Conservation (phyloP, 75 land plant genomes). For the Cryptomeria japonica region DNA sequence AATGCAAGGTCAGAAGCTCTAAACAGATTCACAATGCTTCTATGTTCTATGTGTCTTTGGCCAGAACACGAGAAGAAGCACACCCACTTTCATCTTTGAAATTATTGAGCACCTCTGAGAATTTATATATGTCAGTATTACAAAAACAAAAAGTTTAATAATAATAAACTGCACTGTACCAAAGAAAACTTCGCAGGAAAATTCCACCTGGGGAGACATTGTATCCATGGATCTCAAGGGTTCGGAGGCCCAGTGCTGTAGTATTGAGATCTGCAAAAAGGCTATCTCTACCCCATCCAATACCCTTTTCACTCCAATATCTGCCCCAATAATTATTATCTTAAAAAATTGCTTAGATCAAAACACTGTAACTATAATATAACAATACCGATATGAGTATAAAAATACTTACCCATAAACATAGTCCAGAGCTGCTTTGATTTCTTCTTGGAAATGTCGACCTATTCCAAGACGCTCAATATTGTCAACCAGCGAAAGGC, state of each 20-base stretch:
- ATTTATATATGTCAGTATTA: neutral
- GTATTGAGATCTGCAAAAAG: neutral
- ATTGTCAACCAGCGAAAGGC: neutral
- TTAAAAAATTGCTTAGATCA: neutral
- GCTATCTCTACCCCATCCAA: neutral
- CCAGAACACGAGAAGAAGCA: slow-evolving; percentile 20
- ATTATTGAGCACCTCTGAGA: slow-evolving; percentile 15
- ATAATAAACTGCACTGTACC: neutral
- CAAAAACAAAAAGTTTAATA: neutral
- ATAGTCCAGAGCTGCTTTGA: neutral
- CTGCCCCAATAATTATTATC: neutral
- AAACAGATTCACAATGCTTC: slow-evolving; percentile 22
- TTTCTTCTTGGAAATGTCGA: neutral
- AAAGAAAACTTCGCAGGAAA: neutral
- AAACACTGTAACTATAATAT: neutral
- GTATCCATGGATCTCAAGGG: neutral
- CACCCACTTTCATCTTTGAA: slow-evolving; percentile 15
- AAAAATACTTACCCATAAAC: neutral
- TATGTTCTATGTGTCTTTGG: slow-evolving; percentile 12
- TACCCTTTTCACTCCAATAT: neutral
- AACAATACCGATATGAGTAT: rapidly evolving
- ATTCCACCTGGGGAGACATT: neutral
- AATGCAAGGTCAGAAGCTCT: slow-evolving; percentile 18
- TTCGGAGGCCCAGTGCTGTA: neutral
- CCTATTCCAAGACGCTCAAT: neutral